A percentile compares a stretch with the other conserved stretches of the same genome.
phyloP scores from a whole-genome alignment of 2,329 filamentous ascomycete species.

The Venturia nashicola region DNA sequence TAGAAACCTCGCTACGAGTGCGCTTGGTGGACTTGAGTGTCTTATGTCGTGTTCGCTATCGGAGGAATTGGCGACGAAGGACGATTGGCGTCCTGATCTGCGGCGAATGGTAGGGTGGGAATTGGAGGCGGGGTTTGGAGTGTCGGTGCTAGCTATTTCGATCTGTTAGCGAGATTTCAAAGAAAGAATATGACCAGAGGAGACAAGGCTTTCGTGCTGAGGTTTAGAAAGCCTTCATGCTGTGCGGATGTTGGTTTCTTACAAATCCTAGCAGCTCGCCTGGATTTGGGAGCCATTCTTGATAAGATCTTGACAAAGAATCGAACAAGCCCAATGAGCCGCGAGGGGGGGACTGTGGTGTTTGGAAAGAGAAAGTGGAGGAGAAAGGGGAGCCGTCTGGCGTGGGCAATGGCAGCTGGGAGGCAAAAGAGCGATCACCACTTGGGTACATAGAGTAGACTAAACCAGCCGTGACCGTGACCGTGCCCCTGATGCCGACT shows the following conservation, averaged over 20 bases:
- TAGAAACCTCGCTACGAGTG: background rate
- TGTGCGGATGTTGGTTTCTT: background rate
- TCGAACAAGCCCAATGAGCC: background rate
- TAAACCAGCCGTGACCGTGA: background rate
- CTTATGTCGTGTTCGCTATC: background rate
- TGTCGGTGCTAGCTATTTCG: background rate
- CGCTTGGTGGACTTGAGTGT: background rate
- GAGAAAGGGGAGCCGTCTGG: background rate
- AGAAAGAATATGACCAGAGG: background rate
- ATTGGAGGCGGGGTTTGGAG: background rate
- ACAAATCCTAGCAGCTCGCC: background rate
- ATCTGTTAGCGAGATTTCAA: background rate
- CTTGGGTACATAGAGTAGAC: background rate
- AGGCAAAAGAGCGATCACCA: background rate
- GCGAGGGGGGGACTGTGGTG: background rate
- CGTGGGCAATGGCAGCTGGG: background rate
- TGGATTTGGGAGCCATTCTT: slow-evolving; percentile 1
- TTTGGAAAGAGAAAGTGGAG: background rate
- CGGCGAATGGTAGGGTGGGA: background rate
- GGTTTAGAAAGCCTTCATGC: background rate
- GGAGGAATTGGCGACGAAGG: slow-evolving; percentile 7
- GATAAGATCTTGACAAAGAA: background rate
- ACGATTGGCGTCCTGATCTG: background rate
- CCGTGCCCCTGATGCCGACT: background rate
- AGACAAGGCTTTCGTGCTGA: background rate